phyloP scores from a whole-genome alignment of 352 stramenopile genomes.

The Globisporangium paddicum region DNA sequence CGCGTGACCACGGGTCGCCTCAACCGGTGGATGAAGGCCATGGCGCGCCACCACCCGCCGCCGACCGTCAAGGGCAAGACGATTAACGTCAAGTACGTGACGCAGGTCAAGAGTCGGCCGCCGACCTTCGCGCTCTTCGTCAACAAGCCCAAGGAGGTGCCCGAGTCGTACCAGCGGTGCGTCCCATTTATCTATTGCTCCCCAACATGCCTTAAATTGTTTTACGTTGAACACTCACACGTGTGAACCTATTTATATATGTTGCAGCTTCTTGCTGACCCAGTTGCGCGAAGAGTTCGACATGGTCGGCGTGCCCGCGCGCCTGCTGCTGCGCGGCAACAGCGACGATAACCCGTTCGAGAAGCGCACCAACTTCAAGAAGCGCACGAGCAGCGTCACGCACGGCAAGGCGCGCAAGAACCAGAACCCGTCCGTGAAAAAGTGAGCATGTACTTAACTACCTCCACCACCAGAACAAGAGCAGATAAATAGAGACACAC shows the following conservation, averaged over 20 bases:
- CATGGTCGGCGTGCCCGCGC: conserved; percentile 76
- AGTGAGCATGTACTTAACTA: conserved; percentile 9
- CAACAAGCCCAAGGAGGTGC: conserved; percentile 71
- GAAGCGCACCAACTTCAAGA: conserved; percentile 81
- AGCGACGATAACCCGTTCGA: conserved; percentile 74
- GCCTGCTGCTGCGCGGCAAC: conserved; percentile 70
- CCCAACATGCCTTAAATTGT: neutral
- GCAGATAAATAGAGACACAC: neutral
- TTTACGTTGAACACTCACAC: no score
- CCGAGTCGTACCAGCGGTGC: conserved; percentile 67
- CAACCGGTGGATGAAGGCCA: conserved; percentile 83
- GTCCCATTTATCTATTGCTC: neutral
- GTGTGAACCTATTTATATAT: neutral
- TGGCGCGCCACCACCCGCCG: conserved; percentile 77
- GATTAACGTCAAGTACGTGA: conserved; percentile 86
- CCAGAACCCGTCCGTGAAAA: conserved; percentile 3
- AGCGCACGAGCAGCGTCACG: conserved; percentile 59
- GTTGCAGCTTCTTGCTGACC: conserved; percentile 53
- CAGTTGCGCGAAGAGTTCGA: conserved; percentile 83
- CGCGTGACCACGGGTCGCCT: conserved; percentile 69
- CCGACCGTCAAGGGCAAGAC: conserved; percentile 80
- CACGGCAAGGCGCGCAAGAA: conserved; percentile 46
- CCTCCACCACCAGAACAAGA: neutral
- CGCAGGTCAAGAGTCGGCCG: conserved; percentile 76
- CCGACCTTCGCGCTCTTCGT: conserved; percentile 83